A percentile compares a stretch with the other conserved stretches of the same genome.
Conservation (phyloP, 208 protist genomes). For the Leishmania gerbilli region DNA sequence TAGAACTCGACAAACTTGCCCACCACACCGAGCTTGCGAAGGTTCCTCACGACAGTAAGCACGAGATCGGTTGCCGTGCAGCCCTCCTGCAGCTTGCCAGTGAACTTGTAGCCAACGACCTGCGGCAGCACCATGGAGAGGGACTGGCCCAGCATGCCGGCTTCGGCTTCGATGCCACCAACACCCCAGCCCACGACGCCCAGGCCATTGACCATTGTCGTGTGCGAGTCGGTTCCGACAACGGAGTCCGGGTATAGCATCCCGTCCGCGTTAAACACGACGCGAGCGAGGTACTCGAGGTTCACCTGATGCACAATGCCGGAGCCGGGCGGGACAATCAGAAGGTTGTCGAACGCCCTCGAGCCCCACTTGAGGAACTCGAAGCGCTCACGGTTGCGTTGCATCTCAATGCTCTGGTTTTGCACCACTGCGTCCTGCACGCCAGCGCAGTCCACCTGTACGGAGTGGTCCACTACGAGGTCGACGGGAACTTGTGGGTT, state of each 20-base stretch:
- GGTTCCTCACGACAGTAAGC: slow-evolving; percentile 92
- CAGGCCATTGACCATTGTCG: slow-evolving; percentile 97
- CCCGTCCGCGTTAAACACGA: slow-evolving; percentile 92
- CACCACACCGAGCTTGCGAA: slow-evolving; percentile 95
- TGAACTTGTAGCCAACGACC: slow-evolving; percentile 96
- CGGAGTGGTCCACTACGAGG: slow-evolving; percentile 97
- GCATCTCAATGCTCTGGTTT: slow-evolving; percentile 95
- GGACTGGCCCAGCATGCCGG: slow-evolving; percentile 96
- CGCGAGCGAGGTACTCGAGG: slow-evolving; percentile 96
- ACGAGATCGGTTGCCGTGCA: slow-evolving; percentile 97
- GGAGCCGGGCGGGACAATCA: slow-evolving; percentile 96
- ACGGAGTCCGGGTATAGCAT: slow-evolving; percentile 97
- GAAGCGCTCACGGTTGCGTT: slow-evolving; percentile 96
- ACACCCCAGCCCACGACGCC: slow-evolving; percentile 96
- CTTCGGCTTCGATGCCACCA: slow-evolving; percentile 97
- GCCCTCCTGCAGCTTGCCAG: slow-evolving; percentile 86
- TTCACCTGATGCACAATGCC: slow-evolving; percentile 98
- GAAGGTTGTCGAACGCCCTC: slow-evolving; percentile 94
- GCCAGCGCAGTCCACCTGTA: slow-evolving; percentile 92
- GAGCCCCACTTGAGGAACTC: slow-evolving; percentile 98
- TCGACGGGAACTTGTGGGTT: slow-evolving; percentile 97
- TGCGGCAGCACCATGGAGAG: slow-evolving; percentile 95
- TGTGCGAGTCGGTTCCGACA: slow-evolving; percentile 97
- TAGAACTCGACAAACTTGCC: slow-evolving; percentile 98
- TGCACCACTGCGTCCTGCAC: slow-evolving; percentile 73